Evolutionary conservation across 192 early-diverging fungal species (phyloP).

Genomic region (Entophlyctis luteolus): DNA sequence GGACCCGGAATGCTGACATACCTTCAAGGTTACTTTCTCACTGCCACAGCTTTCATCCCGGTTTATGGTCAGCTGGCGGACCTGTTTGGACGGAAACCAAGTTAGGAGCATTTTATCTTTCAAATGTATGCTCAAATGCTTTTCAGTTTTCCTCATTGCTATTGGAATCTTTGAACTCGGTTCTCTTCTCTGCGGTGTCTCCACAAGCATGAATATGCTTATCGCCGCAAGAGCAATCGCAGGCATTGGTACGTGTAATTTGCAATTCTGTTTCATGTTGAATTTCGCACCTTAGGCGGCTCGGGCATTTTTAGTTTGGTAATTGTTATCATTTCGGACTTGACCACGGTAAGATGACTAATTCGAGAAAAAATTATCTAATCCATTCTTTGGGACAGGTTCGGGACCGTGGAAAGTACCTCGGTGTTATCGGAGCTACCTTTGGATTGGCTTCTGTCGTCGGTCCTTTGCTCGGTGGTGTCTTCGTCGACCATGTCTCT

Average conservation of each 20-base stretch:
- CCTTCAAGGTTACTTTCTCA: slow-evolving; percentile 36
- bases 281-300: slow-evolving; percentile 46
- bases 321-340: slow-evolving; percentile 75
- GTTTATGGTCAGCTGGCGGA: slow-evolving; percentile 66
- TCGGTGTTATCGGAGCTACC: slow-evolving; percentile 64
- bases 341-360: neutral
- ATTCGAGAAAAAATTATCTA: too few relatives aligned
- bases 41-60: slow-evolving; percentile 65
- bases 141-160: slow-evolving; percentile 61
- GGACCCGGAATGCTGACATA: neutral
- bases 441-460: slow-evolving; percentile 71
- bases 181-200: slow-evolving; percentile 70
- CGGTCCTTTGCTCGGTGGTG: slow-evolving; percentile 79
- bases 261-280: neutral
- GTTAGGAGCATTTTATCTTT: too few relatives aligned
- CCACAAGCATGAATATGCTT: slow-evolving; percentile 52
- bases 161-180: slow-evolving; percentile 73
- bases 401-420: slow-evolving; percentile 72
- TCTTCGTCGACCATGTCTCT: slow-evolving; percentile 61
- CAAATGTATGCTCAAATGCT: too few relatives aligned
- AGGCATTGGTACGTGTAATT: slow-evolving; percentile 46
- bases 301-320: slow-evolving; percentile 74
- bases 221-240: slow-evolving; percentile 70
- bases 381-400: too few relatives aligned
- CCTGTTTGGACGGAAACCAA: slow-evolving; percentile 84